phyloP scores from a whole-genome alignment of 495 filamentous ascomycete species.

The Aspergillus wentii region DNA sequence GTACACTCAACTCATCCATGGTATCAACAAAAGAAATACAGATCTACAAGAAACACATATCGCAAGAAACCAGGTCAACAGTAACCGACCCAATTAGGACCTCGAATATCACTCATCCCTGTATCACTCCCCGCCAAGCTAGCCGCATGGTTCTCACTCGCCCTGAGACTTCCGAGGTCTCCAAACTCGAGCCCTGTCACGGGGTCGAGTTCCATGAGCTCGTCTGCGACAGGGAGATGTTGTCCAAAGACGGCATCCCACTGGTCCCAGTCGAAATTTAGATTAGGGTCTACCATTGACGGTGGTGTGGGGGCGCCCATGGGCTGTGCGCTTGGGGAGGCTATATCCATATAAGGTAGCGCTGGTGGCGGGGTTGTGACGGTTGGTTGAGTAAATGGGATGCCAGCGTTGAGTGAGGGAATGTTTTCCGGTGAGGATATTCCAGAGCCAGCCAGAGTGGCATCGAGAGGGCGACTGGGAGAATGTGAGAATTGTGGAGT shows the following conservation, averaged over 20 bases:
- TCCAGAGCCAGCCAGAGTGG: neutral
- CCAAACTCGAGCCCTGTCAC: constrained; percentile 34
- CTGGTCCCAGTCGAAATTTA: constrained; percentile 48
- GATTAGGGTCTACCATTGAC: constrained; percentile 40
- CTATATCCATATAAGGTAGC: constrained; percentile 20
- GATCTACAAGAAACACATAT: neutral
- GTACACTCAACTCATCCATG: neutral
- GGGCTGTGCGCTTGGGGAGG: constrained; percentile 14
- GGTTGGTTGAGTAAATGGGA: constrained; percentile 5
- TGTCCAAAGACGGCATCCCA: constrained; percentile 49
- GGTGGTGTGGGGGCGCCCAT: constrained; percentile 33
- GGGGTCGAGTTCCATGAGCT: constrained; percentile 42
- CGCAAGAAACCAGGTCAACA: no score
- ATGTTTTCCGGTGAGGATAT: constrained; percentile 15
- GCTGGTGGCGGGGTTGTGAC: constrained; percentile 5
- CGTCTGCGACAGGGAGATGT: constrained; percentile 41
- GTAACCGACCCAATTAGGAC: constrained; percentile 12
- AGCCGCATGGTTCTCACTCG: constrained; percentile 1
- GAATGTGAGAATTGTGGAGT: constrained; percentile 11
- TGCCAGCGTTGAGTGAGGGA: constrained; percentile 7
- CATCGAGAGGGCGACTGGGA: constrained; percentile 2
- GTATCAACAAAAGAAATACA: neutral
- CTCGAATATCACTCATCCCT: constrained; percentile 1
- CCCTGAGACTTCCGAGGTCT: constrained; percentile 16
- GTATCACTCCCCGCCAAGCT: constrained; percentile 6